Conservation (phyloP, 2,329 filamentous ascomycete genomes). For the Pezicula rhizophila region DNA sequence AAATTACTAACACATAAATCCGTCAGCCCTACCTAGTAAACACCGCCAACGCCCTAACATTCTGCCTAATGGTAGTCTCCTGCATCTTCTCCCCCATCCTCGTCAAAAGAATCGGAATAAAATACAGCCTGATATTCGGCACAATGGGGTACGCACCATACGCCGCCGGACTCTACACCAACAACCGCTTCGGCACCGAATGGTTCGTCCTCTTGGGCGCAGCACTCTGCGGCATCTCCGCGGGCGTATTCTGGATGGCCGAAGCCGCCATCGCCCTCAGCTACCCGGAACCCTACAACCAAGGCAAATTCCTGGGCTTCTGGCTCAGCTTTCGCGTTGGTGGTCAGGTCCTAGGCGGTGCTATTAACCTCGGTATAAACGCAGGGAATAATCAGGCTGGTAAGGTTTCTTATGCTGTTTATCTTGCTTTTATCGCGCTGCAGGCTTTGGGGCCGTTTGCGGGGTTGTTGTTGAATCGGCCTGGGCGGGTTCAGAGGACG, state of each 20-base stretch:
- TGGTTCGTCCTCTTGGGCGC: constrained; percentile 61
- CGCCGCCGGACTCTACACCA: constrained; percentile 64
- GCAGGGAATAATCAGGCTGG: constrained; percentile 49
- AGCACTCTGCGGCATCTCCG: constrained; percentile 29
- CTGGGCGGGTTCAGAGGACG: constrained; percentile 55
- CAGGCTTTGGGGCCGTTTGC: constrained; percentile 62
- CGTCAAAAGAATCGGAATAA: constrained; percentile 64
- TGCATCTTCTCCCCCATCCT: constrained; percentile 60
- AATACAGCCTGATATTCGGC: constrained; percentile 63
- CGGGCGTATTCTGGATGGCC: constrained; percentile 70
- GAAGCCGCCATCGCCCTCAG: constrained; percentile 68
- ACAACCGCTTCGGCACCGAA: constrained; percentile 62
- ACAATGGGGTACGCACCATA: constrained; percentile 68
- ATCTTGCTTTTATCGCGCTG: constrained; percentile 63
- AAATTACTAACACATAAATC: not conserved
- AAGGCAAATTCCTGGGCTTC: constrained; percentile 58
- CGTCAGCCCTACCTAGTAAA: constrained; percentile 53
- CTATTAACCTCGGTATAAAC: constrained; percentile 66
- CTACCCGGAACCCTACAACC: constrained; percentile 66
- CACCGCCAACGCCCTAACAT: constrained; percentile 64
- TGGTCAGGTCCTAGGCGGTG: constrained; percentile 66
- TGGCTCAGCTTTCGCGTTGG: constrained; percentile 56
- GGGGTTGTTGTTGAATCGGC: constrained; percentile 55
- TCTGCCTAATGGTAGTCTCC: constrained; percentile 66
- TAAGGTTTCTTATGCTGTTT: constrained; percentile 64